Evolutionary conservation across 1,284 basidiomycete genomes (phyloP).

Genomic region (Moesziomyces antarcticus): DNA sequence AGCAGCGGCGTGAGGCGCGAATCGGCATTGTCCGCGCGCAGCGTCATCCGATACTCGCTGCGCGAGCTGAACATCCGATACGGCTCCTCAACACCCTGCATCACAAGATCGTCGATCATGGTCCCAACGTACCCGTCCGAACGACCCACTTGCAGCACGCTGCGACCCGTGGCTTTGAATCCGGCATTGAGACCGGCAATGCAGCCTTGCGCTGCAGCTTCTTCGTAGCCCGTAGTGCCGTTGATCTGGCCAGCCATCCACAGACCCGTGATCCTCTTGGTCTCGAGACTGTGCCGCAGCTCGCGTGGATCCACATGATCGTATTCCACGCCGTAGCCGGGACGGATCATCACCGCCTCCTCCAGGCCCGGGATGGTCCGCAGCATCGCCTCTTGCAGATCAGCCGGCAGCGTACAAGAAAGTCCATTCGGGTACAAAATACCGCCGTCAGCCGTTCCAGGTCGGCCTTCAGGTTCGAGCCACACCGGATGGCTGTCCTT

Average conservation of each 20-base stretch:
- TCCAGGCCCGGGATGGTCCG: constrained; percentile 85
- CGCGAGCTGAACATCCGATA: constrained; percentile 94
- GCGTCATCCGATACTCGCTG: constrained; percentile 86
- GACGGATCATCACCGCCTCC: constrained; percentile 80
- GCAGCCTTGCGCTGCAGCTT: constrained; percentile 86
- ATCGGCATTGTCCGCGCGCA: constrained; percentile 89
- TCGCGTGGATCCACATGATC: constrained; percentile 90
- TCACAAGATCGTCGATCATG: constrained; percentile 87
- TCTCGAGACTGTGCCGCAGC: constrained; percentile 80
- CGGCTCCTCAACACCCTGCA: constrained; percentile 87
- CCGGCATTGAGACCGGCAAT: constrained; percentile 89
- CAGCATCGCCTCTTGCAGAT: constrained; percentile 81
- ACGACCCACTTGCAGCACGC: constrained; percentile 77
- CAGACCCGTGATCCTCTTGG: constrained; percentile 76
- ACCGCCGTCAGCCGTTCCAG: constrained; percentile 77
- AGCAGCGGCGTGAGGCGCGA: constrained; percentile 74
- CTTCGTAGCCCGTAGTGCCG: constrained; percentile 88
- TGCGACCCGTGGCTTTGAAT: constrained; percentile 73
- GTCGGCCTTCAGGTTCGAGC: constrained; percentile 90
- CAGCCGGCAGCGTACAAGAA: constrained; percentile 85
- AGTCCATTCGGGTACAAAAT: constrained; percentile 89
- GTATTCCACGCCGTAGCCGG: constrained; percentile 92
- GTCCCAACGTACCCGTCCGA: constrained; percentile 87
- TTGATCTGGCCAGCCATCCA: constrained; percentile 61
- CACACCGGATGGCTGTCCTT: constrained; percentile 80